Evolutionary conservation across 345 rosid species (phyloP).

Genomic region (Ceriops zippeliana): DNA sequence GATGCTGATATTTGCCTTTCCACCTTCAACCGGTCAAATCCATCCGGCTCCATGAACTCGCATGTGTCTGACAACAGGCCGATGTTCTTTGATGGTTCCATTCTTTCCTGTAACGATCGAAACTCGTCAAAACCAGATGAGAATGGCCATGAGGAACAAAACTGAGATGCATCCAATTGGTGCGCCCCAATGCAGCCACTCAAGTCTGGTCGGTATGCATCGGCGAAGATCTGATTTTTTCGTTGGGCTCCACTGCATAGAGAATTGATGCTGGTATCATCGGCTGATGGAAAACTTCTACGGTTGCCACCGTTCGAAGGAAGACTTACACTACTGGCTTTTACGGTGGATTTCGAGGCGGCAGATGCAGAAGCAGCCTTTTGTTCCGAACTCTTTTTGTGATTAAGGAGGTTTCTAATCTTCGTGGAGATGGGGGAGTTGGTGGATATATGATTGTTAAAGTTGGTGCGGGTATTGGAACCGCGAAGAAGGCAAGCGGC

Average conservation of each 20-base stretch:
- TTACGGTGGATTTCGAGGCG: conserved; percentile 15
- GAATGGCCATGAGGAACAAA: conserved; percentile 14
- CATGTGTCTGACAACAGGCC: conserved; percentile 17
- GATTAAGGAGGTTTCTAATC: conserved; percentile 70
- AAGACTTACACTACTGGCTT: conserved; percentile 23
- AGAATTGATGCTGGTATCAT: not conserved
- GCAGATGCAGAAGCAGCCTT: conserved; percentile 4
- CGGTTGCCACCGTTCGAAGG: not conserved
- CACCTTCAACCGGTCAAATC: conserved; percentile 41
- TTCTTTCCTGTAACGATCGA: conserved; percentile 33
- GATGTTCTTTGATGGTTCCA: conserved; percentile 22
- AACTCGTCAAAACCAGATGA: conserved; percentile 27
- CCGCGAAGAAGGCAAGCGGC: conserved; percentile 90
- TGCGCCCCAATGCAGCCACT: conserved; percentile 27
- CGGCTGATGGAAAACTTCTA: not conserved
- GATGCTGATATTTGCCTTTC: conserved; percentile 77
- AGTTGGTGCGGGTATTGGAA: conserved; percentile 79
- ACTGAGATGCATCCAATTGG: conserved; percentile 19
- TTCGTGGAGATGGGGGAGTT: conserved; percentile 63
- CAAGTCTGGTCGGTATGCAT: conserved; percentile 61
- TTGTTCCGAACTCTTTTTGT: conserved; percentile 49
- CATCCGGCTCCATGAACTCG: conserved; percentile 29
- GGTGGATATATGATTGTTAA: conserved; percentile 42
- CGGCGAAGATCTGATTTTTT: conserved; percentile 24
- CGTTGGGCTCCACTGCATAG: conserved; percentile 13